Evolutionary conservation across 805 yeast species (phyloP).

Genomic region (Sporopachydermia lactativora): DNA sequence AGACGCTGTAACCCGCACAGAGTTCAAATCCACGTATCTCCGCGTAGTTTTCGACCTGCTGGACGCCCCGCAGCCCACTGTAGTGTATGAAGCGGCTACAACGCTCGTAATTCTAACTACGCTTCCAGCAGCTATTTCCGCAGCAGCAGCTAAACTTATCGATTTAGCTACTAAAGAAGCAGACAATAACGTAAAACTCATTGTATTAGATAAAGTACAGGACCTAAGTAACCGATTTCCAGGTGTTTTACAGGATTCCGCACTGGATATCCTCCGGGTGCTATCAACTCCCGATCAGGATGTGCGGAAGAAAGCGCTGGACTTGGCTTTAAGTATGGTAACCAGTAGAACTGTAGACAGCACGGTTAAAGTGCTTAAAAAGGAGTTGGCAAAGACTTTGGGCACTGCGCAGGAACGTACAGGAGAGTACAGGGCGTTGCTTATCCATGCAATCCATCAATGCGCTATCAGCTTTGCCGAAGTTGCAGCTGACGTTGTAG

Average conservation of each 20-base stretch:
- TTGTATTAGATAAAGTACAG: conserved; percentile 75
- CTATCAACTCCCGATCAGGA: conserved; percentile 82
- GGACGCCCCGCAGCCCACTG: conserved; percentile 55
- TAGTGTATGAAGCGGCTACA: conserved; percentile 83
- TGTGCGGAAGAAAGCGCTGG: conserved; percentile 79
- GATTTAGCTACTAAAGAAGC: conserved; percentile 84
- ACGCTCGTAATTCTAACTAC: conserved; percentile 46
- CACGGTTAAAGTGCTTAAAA: conserved; percentile 81
- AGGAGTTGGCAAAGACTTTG: conserved; percentile 70
- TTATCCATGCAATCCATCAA: conserved; percentile 78
- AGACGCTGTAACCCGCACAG: conserved; percentile 54
- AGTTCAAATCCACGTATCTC: conserved; percentile 57
- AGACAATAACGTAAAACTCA: conserved; percentile 90
- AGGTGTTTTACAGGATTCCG: conserved; percentile 71
- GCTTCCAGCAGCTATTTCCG: conserved; percentile 51
- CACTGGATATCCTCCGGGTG: conserved; percentile 76
- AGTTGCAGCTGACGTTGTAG: conserved; percentile 85
- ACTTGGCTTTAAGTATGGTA: conserved; percentile 67
- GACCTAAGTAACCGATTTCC: conserved; percentile 63
- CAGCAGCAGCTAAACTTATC: conserved; percentile 76
- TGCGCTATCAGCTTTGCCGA: conserved; percentile 82
- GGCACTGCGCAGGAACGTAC: conserved; percentile 62
- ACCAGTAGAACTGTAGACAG: conserved; percentile 87
- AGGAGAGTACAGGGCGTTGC: conserved; percentile 74
- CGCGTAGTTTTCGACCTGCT: conserved; percentile 59